A percentile compares a stretch with the other conserved stretches of the same genome.
These are phyloP conservation scores for Coelastrella sp. DNA, from an alignment of 139 green algal genomes.

Conservation along the genomic window DNA sequence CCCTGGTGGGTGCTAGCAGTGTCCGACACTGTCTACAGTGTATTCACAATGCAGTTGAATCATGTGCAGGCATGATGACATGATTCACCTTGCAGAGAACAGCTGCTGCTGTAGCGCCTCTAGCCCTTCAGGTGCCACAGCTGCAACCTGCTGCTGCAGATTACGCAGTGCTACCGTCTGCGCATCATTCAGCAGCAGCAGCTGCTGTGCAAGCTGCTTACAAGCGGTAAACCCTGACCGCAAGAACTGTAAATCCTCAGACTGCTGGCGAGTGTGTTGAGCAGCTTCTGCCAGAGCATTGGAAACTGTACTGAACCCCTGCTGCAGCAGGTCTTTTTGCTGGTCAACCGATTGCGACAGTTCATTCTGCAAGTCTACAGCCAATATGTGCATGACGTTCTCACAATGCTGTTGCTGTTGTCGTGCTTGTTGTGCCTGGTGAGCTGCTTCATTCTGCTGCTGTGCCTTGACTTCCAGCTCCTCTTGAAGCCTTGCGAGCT, in stretches of 20 bases:
- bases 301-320: not conserved
- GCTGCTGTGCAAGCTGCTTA: not conserved
- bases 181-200: not conserved
- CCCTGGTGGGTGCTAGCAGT: not conserved
- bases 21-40: not conserved
- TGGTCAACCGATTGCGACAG: not conserved
- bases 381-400: not conserved
- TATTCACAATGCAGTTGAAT: too few species aligned
- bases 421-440: not conserved
- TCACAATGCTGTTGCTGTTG: constrained; percentile 24
- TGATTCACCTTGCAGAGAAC: not conserved
- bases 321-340: not conserved
- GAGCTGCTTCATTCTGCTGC: constrained; percentile 10
- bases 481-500: not conserved
- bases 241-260: not conserved
- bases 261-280: not conserved
- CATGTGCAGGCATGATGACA: not conserved
- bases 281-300: not conserved
- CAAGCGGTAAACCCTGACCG: not conserved
- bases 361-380: not conserved
- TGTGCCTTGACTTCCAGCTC: not conserved
- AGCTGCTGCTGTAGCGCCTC: not conserved
- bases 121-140: constrained; percentile 25
- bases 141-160: constrained; percentile 16
- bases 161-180: not conserved